Percentiles rank a stretch among this genome's conserved stretches.
Evolutionary conservation across 2,329 filamentous ascomycete genomes (phyloP).

Genomic region (Colletotrichum spinosum): DNA sequence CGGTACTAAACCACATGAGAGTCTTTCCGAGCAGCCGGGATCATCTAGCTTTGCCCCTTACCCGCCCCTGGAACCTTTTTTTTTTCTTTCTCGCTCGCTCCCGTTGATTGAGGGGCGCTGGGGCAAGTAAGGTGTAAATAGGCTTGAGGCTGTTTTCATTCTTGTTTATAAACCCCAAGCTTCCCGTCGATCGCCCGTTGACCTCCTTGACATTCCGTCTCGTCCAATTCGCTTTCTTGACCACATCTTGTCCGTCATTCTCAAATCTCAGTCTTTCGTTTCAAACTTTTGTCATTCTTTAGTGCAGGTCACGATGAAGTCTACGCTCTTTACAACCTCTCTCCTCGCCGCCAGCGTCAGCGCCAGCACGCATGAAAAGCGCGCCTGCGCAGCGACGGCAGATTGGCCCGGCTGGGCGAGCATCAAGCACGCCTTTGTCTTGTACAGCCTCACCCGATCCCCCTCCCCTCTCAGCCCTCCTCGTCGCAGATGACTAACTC

Average conservation of each 20-base stretch:
- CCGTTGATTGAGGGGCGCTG: constrained; percentile 25
- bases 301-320: constrained; percentile 28
- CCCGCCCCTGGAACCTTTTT: not conserved
- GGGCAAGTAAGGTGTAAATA: constrained; percentile 27
- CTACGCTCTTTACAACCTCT: not conserved
- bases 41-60: not conserved
- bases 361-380: constrained; percentile 20
- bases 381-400: constrained; percentile 41
- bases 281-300: not conserved
- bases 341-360: constrained; percentile 15
- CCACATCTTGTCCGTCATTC: too few relatives aligned
- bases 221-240: constrained; percentile 4
- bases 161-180: constrained; percentile 13
- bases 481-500: not conserved
- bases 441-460: constrained; percentile 34
- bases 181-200: constrained; percentile 12
- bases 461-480: too few relatives aligned
- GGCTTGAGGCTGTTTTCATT: not conserved
- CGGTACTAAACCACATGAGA: constrained; percentile 4
- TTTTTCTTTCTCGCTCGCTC: constrained; percentile 15
- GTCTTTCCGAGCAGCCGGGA: constrained; percentile 3
- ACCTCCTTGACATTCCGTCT: rapidly evolving
- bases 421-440: constrained; percentile 55
- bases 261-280: constrained; percentile 5
- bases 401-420: constrained; percentile 50